Conservation (phyloP, 2,329 filamentous ascomycete genomes). For the Coniella lustricola region DNA sequence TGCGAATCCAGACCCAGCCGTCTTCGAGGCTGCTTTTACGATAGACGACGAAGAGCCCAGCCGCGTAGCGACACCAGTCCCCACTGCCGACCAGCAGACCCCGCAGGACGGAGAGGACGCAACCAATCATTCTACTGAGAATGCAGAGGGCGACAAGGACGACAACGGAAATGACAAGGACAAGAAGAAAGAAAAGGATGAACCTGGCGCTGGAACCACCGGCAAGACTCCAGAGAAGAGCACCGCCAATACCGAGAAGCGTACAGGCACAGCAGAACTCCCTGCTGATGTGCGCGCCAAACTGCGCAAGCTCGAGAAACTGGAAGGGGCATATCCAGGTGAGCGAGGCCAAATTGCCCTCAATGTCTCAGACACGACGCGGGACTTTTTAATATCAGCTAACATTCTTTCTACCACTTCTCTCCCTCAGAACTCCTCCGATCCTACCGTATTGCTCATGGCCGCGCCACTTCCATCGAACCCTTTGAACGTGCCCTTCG, state of each 20-base stretch:
- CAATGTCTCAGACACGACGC: slow-evolving; percentile 8
- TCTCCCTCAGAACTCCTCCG: slow-evolving; percentile 64
- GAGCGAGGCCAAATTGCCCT: slow-evolving; percentile 20
- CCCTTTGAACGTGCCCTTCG: slow-evolving; percentile 86
- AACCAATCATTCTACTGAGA: slow-evolving; percentile 4
- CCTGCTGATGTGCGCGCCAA: slow-evolving; percentile 68
- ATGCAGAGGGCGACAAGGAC: slow-evolving; percentile 12
- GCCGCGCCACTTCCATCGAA: slow-evolving; percentile 79
- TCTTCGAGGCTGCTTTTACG: slow-evolving; percentile 80
- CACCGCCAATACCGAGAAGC: slow-evolving; percentile 10
- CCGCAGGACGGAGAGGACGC: slow-evolving; percentile 6
- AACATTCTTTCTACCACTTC: neutral
- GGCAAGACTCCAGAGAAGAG: slow-evolving; percentile 15
- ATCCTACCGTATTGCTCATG: slow-evolving; percentile 87
- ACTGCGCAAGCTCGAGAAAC: slow-evolving; percentile 79
- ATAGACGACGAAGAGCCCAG: slow-evolving; percentile 69
- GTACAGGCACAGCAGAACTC: slow-evolving; percentile 43
- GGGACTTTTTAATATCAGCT: neutral
- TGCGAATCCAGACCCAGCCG: slow-evolving; percentile 69
- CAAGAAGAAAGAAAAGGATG: neutral
- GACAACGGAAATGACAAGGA: slow-evolving; percentile 4
- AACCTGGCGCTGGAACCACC: slow-evolving; percentile 19
- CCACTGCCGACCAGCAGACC: slow-evolving; percentile 6
- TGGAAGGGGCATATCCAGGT: slow-evolving; percentile 85
- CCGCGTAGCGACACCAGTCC: slow-evolving; percentile 21